These are phyloP conservation scores for Oxytropis ochrocephala DNA, from an alignment of 306 rosid species.

Conservation along the genomic window DNA sequence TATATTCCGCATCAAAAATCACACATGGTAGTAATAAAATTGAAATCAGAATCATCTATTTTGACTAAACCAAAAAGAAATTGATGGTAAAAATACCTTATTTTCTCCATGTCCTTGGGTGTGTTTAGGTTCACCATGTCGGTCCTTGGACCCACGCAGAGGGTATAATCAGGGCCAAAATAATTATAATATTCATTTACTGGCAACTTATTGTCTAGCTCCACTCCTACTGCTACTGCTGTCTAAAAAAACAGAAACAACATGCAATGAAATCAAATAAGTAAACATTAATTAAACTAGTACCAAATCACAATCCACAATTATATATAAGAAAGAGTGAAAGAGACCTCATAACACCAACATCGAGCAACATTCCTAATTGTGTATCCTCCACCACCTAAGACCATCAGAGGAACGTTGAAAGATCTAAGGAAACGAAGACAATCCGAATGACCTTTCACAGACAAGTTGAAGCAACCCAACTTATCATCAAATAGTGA, in stretches of 20 bases:
- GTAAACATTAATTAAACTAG: background rate
- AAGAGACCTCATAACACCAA: conserved; percentile 88
- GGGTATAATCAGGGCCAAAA: conserved; percentile 88
- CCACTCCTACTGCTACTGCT: conserved; percentile 91
- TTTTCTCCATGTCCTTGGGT: conserved; percentile 75
- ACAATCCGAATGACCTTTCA: conserved; percentile 88
- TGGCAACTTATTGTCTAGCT: conserved; percentile 85
- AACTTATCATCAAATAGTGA: conserved; percentile 78
- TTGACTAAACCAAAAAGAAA: background rate
- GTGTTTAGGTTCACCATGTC: conserved; percentile 81
- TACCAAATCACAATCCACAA: background rate
- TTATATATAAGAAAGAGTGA: background rate
- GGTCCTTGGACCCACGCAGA: conserved; percentile 63
- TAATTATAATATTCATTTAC: conserved; percentile 82
- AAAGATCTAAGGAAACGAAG: conserved; percentile 77
- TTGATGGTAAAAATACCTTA: conserved; percentile 45
- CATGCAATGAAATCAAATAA: conserved; percentile 19
- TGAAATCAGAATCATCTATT: background rate
- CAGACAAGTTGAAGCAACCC: conserved; percentile 93
- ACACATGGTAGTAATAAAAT: background rate
- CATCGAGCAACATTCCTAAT: conserved; percentile 90
- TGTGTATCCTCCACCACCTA: conserved; percentile 97
- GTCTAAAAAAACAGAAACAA: conserved; percentile 50
- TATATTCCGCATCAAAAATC: background rate
- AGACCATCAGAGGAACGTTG: conserved; percentile 79